These are phyloP conservation scores for Irpex rosettiformis DNA, from an alignment of 1,284 basidiomycete species.

Conservation along the genomic window DNA sequence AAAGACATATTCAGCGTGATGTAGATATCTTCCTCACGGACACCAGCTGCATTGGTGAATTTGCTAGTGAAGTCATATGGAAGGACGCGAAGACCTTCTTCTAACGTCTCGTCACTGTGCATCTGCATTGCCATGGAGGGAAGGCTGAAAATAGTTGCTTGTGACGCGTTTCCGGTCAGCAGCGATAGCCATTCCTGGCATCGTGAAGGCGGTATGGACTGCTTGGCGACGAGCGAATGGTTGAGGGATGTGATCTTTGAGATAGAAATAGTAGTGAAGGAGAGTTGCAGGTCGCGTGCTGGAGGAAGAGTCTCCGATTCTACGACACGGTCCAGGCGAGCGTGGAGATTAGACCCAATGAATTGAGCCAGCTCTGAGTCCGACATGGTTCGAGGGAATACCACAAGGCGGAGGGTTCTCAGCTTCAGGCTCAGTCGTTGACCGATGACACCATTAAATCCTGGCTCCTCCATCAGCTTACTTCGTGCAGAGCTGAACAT, in stretches of 20 bases:
- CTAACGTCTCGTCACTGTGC: constrained; percentile 57
- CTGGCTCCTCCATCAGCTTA: constrained; percentile 61
- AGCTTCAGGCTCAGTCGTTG: constrained; percentile 73
- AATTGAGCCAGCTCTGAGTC: constrained; percentile 75
- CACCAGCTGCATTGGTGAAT: constrained; percentile 51
- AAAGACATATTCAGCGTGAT: constrained; percentile 78
- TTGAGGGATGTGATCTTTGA: constrained; percentile 63
- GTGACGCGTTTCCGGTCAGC: constrained; percentile 53
- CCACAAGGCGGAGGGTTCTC: constrained; percentile 56
- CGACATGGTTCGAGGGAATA: constrained; percentile 73
- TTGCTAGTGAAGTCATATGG: constrained; percentile 72
- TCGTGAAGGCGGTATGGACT: constrained; percentile 27
- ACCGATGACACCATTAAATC: constrained; percentile 56
- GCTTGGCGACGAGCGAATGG: constrained; percentile 38
- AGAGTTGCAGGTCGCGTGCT: constrained; percentile 60
- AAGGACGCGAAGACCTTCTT: constrained; percentile 40
- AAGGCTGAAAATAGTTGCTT: constrained; percentile 72
- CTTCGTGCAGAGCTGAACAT: constrained; percentile 74
- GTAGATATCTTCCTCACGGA: constrained; percentile 46
- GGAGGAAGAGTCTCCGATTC: constrained; percentile 45
- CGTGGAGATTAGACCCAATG: constrained; percentile 59
- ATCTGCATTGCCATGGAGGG: constrained; percentile 79
- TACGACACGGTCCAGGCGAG: constrained; percentile 61
- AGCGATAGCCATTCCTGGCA: constrained; percentile 51
- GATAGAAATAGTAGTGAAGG: constrained; percentile 71